Base-by-base conservation (phyloP, 2,329 filamentous ascomycete species). In the Daldinia sp. region DNA sequence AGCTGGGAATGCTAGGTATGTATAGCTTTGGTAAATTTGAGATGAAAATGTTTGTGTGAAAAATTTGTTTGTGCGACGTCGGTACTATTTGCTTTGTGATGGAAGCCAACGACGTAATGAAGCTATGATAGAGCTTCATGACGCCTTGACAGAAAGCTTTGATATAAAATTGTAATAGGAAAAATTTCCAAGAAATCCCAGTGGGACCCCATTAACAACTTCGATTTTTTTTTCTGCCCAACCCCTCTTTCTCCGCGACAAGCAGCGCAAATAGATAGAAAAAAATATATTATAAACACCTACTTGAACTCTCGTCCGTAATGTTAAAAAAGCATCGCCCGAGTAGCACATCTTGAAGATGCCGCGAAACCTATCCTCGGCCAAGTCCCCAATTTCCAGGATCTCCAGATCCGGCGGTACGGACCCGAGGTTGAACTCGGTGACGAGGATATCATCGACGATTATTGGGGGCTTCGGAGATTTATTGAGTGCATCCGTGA, bases 271-370 rank as follows among this genome's bases (percentile, higher is more conserved):
- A 45, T 59, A 27, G 49, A 61, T 19, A 39, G 6, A 39, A 47
- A 15, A 50, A 58, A 50, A 62, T 32, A 60, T 66, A 63, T 49
- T 5, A 63, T 52, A 66, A 61, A 53, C 71, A 83, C 87, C 68
- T 85, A 91, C 88, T 83, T 99, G 95, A 67, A 99, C 95, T 79
- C 93, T 88, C 61, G 95, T 99, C 78, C 95, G 95, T 67, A 99
- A 84, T 23, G 95, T 98, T 79, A 99, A 80, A 76, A 94, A 98
- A 27, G 95, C 94, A 80, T 99, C 94, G 69, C 95, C 95, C 1
- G 91, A 88, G 77, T 99, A 99, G 77, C 91, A 94, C 94, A 99
- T 98, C 79, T 98, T 98, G 85, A 99, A 99, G 71, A 99, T 98
- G 75, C 95, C 95, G 61, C 95, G 87, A 78, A 99, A 99, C 54